phyloP scores from a whole-genome alignment of 306 rosid species.

The Abrus pulchellus region DNA sequence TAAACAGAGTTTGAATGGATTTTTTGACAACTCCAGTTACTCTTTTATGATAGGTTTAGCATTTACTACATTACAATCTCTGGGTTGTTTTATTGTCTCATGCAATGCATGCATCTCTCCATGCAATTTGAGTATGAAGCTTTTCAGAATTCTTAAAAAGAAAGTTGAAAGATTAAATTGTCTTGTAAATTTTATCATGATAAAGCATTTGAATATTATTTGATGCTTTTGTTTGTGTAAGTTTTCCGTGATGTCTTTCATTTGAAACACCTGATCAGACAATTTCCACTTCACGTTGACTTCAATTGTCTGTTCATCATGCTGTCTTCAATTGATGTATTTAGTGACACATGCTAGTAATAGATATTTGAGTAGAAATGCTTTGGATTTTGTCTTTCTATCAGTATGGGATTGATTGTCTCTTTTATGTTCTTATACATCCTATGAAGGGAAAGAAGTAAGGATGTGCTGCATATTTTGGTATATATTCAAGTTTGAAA shows the following conservation, averaged over 20 bases:
- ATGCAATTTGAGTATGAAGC: conserved; percentile 19
- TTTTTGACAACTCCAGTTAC: conserved; percentile 41
- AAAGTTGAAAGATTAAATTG: conserved; percentile 23
- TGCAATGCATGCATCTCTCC: conserved; percentile 35
- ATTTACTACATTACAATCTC: conserved; percentile 35
- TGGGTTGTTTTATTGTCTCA: conserved; percentile 32
- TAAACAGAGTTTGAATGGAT: conserved; percentile 53
- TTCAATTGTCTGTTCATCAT: background rate
- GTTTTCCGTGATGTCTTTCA: background rate
- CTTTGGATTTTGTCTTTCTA: background rate
- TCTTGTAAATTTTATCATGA: too few species aligned
- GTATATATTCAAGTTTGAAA: background rate
- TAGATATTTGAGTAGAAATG: background rate
- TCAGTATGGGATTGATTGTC: background rate
- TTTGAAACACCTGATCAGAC: background rate
- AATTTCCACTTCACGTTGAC: conserved; percentile 4
- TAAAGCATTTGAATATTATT: background rate
- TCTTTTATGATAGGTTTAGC: conserved; percentile 25
- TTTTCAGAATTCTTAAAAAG: conserved; percentile 24
- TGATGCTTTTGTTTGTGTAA: background rate
- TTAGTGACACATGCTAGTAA: background rate
- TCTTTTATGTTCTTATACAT: background rate
- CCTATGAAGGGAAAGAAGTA: conserved; percentile 1
- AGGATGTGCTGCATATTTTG: background rate
- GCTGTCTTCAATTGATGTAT: conserved; percentile 6